Base-by-base conservation (phyloP, 805 yeast genomes). In the Lipomyces sp. region DNA sequence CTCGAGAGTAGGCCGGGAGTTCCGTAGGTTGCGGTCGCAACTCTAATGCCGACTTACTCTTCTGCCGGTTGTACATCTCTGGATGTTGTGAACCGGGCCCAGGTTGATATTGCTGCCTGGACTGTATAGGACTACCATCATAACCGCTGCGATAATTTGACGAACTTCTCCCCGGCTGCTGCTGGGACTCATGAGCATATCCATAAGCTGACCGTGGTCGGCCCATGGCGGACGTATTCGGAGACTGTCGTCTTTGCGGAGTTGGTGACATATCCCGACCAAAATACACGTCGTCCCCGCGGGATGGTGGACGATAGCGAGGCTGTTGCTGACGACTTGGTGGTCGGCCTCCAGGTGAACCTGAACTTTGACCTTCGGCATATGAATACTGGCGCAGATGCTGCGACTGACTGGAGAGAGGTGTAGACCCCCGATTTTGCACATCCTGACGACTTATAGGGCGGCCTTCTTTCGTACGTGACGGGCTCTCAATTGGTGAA, bases 361-460 rank as follows among this genome's bases (percentile, higher is more conserved):
- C 54, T 4, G 54, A 51, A 13, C 34, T 34, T 29, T 32, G 32
- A 30, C 33, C 13, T 1, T 32, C 85, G 86, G 8, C 66, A 81
- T 8, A 72, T 82, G 51, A 86, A 83, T 6, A 69, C n/a, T 54
- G 39, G 13, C 39, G 85, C 83, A 10, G 62, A 54, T 45, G 30
- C 62, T n/a, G 42, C 18, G 48, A 24, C 48, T 39, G 56, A 18
- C 39, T 34, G 29, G 53, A 32, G 13, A 13, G 42, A n/a, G 65
- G 30, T 15, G 2, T 53, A 10, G 48, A 48, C 15, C 39, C 4
- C 15, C 39, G 5, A 30, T 51, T 64, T 59, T 59, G 63, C n/a
- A n/a, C n/a, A 42, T 60, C 61, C 30, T 24, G 59, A 34, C 58
- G 64, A 2, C 32, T 30, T 30, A 42, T 24, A 15, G 48, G 48